phyloP scores from a whole-genome alignment of 305 asterid species.

The Fraxinus floribunda region DNA sequence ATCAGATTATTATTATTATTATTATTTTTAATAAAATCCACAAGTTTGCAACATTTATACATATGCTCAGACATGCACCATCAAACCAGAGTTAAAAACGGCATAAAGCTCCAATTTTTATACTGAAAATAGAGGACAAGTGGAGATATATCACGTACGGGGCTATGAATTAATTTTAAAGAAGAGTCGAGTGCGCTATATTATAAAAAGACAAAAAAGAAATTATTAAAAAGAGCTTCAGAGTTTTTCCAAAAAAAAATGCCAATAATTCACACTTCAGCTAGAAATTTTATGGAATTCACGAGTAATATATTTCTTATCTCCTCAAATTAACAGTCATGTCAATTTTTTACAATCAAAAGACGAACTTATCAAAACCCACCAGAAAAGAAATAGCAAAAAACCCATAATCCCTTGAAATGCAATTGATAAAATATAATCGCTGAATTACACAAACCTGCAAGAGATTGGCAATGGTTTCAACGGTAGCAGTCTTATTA shows the following conservation, averaged over 20 bases:
- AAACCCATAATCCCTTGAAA: background rate
- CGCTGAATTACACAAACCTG: slow-evolving; percentile 47
- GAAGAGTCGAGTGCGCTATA: background rate
- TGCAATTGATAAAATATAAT: background rate
- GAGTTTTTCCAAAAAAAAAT: background rate
- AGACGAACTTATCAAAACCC: background rate
- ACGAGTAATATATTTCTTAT: background rate
- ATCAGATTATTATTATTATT: background rate
- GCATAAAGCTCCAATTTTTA: slow-evolving; percentile 7
- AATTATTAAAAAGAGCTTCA: background rate
- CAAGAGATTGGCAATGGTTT: slow-evolving; percentile 88
- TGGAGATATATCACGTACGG: background rate
- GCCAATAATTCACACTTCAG: background rate
- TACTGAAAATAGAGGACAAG: background rate
- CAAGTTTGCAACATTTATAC: slow-evolving; percentile 18
- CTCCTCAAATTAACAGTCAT: background rate
- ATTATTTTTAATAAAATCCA: background rate
- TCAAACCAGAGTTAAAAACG: slow-evolving; percentile 7
- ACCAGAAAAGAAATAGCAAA: background rate
- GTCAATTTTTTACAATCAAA: background rate
- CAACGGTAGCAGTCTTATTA: slow-evolving; percentile 89
- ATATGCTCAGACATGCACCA: slow-evolving; percentile 10
- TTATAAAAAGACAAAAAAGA: background rate
- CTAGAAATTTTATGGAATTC: background rate
- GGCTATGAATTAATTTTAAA: background rate